These are phyloP conservation scores for Globisporangium polare DNA, from an alignment of 352 stramenopile genomes.

Conservation along the genomic window DNA sequence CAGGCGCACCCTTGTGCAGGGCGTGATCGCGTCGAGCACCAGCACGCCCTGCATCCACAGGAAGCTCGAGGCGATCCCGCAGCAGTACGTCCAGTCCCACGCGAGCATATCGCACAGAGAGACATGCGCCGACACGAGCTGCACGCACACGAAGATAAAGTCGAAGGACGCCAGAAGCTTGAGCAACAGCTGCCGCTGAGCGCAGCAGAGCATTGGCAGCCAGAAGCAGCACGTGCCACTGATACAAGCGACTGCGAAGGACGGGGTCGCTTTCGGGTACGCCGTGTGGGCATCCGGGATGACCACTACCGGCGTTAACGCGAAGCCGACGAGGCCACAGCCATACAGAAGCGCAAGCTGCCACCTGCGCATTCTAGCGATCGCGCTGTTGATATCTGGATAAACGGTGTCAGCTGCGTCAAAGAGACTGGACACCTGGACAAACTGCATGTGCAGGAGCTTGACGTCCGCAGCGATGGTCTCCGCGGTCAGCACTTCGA, in stretches of 20 bases:
- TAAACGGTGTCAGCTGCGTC: not conserved
- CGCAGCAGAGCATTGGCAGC: not conserved
- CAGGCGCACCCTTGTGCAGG: conserved; percentile 7
- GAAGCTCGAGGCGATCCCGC: conserved; percentile 6
- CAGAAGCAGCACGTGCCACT: conserved; percentile 2
- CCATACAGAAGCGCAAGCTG: not conserved
- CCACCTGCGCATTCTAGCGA: not conserved
- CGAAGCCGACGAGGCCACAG: not conserved
- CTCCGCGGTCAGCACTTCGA: not conserved
- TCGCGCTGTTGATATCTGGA: not conserved
- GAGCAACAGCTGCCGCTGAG: conserved; percentile 15
- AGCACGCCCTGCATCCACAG: conserved; percentile 24
- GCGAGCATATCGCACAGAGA: conserved; percentile 11
- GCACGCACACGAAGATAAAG: conserved; percentile 18
- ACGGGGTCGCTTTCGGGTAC: not conserved
- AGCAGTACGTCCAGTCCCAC: conserved; percentile 9
- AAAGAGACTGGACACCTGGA: not conserved
- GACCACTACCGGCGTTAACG: not conserved
- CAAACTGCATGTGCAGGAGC: not conserved
- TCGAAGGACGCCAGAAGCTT: conserved; percentile 25
- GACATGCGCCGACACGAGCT: conserved; percentile 13
- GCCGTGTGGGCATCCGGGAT: too few species aligned
- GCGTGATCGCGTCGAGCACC: conserved; percentile 19
- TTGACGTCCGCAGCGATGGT: not conserved
- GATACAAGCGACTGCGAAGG: not conserved